Evolutionary conservation across 768 basidiomycete species (phyloP).

Genomic region (Nidularia pulvinata): DNA sequence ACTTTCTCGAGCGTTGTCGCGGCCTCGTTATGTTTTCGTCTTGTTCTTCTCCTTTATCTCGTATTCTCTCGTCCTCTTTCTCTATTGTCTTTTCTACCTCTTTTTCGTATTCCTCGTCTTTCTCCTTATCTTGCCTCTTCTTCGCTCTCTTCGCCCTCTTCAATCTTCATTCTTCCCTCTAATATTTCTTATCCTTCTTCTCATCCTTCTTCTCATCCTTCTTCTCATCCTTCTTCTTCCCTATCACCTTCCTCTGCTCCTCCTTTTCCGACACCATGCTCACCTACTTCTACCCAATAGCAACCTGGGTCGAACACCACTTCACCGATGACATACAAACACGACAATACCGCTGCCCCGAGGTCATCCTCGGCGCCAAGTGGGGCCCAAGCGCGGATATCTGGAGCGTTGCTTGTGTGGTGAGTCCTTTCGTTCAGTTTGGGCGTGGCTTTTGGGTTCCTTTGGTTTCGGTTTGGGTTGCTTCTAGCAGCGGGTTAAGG

Average conservation of each 20-base stretch:
- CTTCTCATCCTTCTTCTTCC: not conserved
- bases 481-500: too few relatives aligned
- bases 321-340: conserved; percentile 99
- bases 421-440: conserved; percentile 34
- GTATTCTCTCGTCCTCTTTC: too few relatives aligned
- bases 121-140: too few relatives aligned
- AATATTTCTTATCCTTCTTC: conserved; percentile 1
- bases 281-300: conserved; percentile 26
- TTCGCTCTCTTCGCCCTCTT: too few relatives aligned
- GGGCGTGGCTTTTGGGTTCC: not conserved
- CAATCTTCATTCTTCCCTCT: not conserved
- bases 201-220: not conserved
- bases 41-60: too few relatives aligned
- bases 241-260: not conserved
- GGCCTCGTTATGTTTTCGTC: too few relatives aligned
- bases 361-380: conserved; percentile 94
- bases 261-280: not conserved
- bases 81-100: too few relatives aligned
- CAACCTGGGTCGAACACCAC: conserved; percentile 92
- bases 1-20: too few relatives aligned
- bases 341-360: conserved; percentile 95
- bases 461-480: not conserved
- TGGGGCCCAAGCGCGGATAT: conserved; percentile 97
- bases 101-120: too few relatives aligned
- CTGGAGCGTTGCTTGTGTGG: conserved; percentile 96